Evolutionary conservation across 805 yeast species (phyloP).

Genomic region (Kodamaea leandrae): DNA sequence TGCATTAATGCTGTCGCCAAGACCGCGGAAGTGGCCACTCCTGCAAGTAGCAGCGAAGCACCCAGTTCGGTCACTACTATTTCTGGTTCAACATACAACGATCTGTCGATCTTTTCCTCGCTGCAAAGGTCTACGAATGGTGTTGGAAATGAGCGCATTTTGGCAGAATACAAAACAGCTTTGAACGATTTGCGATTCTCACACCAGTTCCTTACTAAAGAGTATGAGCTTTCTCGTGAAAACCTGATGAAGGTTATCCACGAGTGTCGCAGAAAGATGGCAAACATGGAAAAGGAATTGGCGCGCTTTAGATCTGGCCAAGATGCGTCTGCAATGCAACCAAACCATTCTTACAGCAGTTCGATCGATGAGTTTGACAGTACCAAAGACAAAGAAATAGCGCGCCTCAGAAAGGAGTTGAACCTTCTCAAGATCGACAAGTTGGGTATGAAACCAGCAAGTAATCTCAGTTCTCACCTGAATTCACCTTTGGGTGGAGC

Average conservation of each 20-base stretch:
- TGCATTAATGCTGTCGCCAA: slow-evolving; percentile 38
- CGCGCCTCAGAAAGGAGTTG: slow-evolving; percentile 44
- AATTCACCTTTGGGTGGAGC: slow-evolving; percentile 8
- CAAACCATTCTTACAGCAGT: neutral
- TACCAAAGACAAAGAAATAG: slow-evolving; percentile 39
- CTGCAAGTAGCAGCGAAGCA: neutral
- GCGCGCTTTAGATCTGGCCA: neutral
- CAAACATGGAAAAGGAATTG: slow-evolving; percentile 51
- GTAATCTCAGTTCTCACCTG: neutral
- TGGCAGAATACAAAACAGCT: slow-evolving; percentile 52
- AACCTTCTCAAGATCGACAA: slow-evolving; percentile 44
- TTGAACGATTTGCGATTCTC: slow-evolving; percentile 68
- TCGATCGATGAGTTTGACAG: slow-evolving; percentile 8
- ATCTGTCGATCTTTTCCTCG: slow-evolving; percentile 14
- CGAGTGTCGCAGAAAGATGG: slow-evolving; percentile 50
- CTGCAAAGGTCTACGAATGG: slow-evolving; percentile 14
- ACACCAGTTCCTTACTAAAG: slow-evolving; percentile 64
- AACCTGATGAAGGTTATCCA: slow-evolving; percentile 53
- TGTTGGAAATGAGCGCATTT: slow-evolving; percentile 18
- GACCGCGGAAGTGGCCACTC: neutral
- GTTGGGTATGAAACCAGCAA: slow-evolving; percentile 30
- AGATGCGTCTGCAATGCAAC: neutral
- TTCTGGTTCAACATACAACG: neutral
- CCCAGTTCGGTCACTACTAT: neutral
- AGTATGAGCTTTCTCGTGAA: slow-evolving; percentile 63